Conservation (phyloP, 176 grass and related monocot genomes). For the Oropetium thomaeum region DNA sequence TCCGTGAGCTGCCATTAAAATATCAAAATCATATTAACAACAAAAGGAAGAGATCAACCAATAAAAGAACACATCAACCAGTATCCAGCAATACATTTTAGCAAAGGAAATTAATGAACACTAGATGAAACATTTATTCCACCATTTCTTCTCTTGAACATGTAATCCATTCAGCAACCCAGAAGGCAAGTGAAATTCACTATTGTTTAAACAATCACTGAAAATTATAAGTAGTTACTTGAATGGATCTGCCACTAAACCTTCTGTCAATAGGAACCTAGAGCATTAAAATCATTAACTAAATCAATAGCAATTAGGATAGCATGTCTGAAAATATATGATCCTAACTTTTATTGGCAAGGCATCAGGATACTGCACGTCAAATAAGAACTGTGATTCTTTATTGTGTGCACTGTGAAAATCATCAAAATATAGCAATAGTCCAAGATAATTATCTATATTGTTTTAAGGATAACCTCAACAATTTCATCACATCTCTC, state of each 20-base stretch:
- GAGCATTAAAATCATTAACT: not conserved
- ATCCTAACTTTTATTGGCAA: slow-evolving; percentile 6
- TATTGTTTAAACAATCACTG: not conserved
- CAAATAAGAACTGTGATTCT: not conserved
- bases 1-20: slow-evolving; percentile 80
- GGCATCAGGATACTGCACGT: not conserved
- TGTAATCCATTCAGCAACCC: not conserved
- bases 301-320: not conserved
- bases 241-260: not conserved
- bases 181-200: not conserved
- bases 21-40: slow-evolving; percentile 21
- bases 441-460: not conserved
- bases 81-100: slow-evolving; percentile 11
- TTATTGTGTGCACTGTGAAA: not conserved
- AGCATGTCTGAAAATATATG: not conserved
- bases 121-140: slow-evolving; percentile 10
- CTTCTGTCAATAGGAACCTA: slow-evolving; percentile 6
- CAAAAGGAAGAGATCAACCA: not conserved
- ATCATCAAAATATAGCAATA: not conserved
- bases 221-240: not conserved
- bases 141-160: not conserved
- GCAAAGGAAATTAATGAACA: not conserved
- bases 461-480: not conserved
- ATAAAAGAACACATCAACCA: not conserved
- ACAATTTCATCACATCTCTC: not conserved